phyloP scores from a whole-genome alignment of 306 rosid species.

The Dalbergia cultrata region DNA sequence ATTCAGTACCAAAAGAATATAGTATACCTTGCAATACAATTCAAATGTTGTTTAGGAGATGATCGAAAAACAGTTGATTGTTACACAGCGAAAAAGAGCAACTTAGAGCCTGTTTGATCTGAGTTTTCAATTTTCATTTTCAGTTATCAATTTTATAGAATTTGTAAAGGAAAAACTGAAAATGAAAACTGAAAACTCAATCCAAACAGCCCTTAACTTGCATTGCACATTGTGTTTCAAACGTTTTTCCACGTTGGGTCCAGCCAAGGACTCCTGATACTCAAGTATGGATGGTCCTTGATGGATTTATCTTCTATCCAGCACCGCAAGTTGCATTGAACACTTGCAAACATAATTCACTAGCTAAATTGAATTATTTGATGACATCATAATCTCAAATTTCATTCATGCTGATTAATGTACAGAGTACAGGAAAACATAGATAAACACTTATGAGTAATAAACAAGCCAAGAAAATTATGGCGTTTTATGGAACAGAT shows the following conservation, averaged over 20 bases:
- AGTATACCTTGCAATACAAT: too few species aligned
- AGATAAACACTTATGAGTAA: slow-evolving; percentile 19
- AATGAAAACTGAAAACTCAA: too few species aligned
- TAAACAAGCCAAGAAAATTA: slow-evolving; percentile 42
- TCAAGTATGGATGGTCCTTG: too few species aligned
- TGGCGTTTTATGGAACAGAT: slow-evolving; percentile 46
- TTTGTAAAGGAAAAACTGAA: too few species aligned
- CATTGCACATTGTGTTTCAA: background rate
- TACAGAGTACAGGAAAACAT: slow-evolving; percentile 43
- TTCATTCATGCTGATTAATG: slow-evolving; percentile 48
- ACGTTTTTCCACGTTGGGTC: slow-evolving; percentile 6
- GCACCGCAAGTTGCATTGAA: background rate
- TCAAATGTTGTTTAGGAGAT: background rate
- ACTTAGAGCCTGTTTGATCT: too few species aligned
- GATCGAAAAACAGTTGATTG: background rate
- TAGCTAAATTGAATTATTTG: background rate
- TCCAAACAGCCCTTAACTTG: too few species aligned
- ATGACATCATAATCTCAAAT: slow-evolving; percentile 37
- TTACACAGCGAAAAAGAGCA: background rate
- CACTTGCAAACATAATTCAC: background rate
- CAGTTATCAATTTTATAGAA: too few species aligned
- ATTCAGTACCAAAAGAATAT: too few species aligned
- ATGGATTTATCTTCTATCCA: background rate
- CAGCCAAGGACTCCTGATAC: background rate
- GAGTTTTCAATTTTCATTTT: too few species aligned